Percentiles rank a stretch among this genome's conserved stretches.
phyloP scores from a whole-genome alignment of 2,329 filamentous ascomycete genomes.

The Claviceps sp. region DNA sequence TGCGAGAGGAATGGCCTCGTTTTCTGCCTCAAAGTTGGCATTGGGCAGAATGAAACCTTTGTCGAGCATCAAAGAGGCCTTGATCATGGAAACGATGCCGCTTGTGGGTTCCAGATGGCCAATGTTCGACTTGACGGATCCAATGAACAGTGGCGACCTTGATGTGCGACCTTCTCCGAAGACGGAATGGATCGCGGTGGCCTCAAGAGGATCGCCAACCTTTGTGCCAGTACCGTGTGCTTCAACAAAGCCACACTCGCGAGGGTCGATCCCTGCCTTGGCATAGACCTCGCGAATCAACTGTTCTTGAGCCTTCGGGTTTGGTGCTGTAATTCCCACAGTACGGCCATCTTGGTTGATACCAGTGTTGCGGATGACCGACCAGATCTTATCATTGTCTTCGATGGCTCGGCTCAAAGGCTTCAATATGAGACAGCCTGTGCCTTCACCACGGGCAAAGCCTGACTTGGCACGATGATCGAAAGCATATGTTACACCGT shows the following conservation, averaged over 20 bases:
- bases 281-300: constrained; percentile 26
- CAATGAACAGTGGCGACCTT: constrained; percentile 28
- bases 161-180: constrained; percentile 25
- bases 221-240: constrained; percentile 43
- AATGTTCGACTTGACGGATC: constrained; percentile 36
- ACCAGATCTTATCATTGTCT: constrained; percentile 41
- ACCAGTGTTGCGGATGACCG: constrained; percentile 35
- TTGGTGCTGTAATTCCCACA: constrained; percentile 37
- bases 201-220: constrained; percentile 41
- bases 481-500: constrained; percentile 26
- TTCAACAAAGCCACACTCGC: constrained; percentile 26
- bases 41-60: constrained; percentile 36
- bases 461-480: constrained; percentile 25
- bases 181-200: constrained; percentile 30
- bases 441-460: constrained; percentile 48
- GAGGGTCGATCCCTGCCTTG: constrained; percentile 14
- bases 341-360: constrained; percentile 43
- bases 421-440: constrained; percentile 42
- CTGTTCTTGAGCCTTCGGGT: constrained; percentile 29
- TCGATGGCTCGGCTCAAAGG: constrained; percentile 37
- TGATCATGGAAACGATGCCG: constrained; percentile 36
- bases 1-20: constrained; percentile 33
- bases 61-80: constrained; percentile 36
- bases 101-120: constrained; percentile 38
- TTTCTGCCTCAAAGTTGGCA: constrained; percentile 34